Conservation (phyloP, 2,329 filamentous ascomycete genomes). For the Epichloe sibirici region DNA sequence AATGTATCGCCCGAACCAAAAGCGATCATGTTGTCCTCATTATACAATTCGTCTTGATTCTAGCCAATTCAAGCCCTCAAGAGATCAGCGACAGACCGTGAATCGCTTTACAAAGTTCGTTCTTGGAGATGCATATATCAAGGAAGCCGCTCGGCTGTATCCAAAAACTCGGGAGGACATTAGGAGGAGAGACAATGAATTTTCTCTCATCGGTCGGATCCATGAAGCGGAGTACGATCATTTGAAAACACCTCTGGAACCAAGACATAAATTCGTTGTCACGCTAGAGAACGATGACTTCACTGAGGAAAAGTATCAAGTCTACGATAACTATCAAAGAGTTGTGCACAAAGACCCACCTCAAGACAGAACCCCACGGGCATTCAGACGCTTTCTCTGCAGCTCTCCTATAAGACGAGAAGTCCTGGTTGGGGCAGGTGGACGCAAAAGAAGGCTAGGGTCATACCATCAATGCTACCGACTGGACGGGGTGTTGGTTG, state of each 20-base stretch:
- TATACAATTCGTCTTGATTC: constrained; percentile 71
- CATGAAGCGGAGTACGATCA: constrained; percentile 53
- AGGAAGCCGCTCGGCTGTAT: constrained; percentile 49
- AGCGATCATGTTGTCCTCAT: constrained; percentile 78
- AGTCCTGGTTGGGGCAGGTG: constrained; percentile 31
- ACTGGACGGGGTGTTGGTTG: constrained; percentile 62
- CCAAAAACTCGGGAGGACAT: constrained; percentile 56
- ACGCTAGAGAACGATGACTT: constrained; percentile 59
- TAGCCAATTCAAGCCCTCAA: constrained; percentile 49
- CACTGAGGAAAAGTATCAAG: constrained; percentile 60
- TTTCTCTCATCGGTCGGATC: constrained; percentile 52
- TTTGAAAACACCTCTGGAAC: constrained; percentile 46
- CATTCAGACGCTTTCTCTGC: constrained; percentile 66
- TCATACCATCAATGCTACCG: constrained; percentile 77
- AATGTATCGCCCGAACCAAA: constrained; percentile 68
- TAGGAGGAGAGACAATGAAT: constrained; percentile 52
- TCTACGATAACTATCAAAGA: constrained; percentile 66
- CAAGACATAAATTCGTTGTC: constrained; percentile 55
- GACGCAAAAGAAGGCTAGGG: constrained; percentile 45
- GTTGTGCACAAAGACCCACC: constrained; percentile 58
- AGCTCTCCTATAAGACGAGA: constrained; percentile 48
- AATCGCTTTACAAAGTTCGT: constrained; percentile 67
- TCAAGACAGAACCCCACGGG: constrained; percentile 42
- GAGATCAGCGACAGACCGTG: constrained; percentile 61
- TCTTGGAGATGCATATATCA: constrained; percentile 54